Evolutionary conservation across 2,329 filamentous ascomycete species (phyloP).

Genomic region (Aureobasidium namibiae): DNA sequence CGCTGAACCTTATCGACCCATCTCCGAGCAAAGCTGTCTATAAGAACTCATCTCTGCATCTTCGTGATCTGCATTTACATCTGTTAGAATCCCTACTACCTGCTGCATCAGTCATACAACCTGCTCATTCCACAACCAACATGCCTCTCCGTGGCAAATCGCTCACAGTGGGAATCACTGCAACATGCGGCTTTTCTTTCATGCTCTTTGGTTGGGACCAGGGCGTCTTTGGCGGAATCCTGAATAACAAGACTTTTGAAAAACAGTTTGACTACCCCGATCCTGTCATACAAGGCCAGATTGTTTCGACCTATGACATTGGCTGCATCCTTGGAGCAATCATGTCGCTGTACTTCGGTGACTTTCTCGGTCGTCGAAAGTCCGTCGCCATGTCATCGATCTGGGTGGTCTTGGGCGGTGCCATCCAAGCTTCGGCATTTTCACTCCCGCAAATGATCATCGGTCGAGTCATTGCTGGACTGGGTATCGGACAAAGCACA

Average conservation of each 20-base stretch:
- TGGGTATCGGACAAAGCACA: constrained; percentile 50
- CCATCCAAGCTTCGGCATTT: constrained; percentile 23
- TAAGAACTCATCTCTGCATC: too few species aligned
- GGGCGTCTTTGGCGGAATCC: constrained; percentile 17
- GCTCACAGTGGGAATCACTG: not conserved
- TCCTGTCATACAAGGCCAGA: constrained; percentile 29
- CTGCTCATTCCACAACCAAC: not conserved
- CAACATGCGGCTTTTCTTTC: not conserved
- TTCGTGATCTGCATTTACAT: too few species aligned
- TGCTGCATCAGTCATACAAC: too few species aligned
- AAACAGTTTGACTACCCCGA: constrained; percentile 26
- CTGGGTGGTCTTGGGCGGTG: constrained; percentile 34
- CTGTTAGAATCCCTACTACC: too few species aligned
- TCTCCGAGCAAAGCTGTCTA: too few species aligned
- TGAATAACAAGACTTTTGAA: constrained; percentile 15
- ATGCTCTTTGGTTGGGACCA: constrained; percentile 16
- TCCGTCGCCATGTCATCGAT: constrained; percentile 32
- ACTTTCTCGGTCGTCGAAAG: constrained; percentile 35
- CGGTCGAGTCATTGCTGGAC: constrained; percentile 44
- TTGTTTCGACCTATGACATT: constrained; percentile 26
- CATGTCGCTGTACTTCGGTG: constrained; percentile 32
- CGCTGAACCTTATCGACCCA: too few species aligned
- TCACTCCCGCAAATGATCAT: constrained; percentile 43
- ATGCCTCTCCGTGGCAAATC: constrained; percentile 1
- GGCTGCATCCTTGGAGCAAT: constrained; percentile 43